A percentile compares a stretch with the other conserved stretches of the same genome.
Evolutionary conservation across 2,329 filamentous ascomycete genomes (phyloP).

Genomic region (Diaporthe aspalathi): DNA sequence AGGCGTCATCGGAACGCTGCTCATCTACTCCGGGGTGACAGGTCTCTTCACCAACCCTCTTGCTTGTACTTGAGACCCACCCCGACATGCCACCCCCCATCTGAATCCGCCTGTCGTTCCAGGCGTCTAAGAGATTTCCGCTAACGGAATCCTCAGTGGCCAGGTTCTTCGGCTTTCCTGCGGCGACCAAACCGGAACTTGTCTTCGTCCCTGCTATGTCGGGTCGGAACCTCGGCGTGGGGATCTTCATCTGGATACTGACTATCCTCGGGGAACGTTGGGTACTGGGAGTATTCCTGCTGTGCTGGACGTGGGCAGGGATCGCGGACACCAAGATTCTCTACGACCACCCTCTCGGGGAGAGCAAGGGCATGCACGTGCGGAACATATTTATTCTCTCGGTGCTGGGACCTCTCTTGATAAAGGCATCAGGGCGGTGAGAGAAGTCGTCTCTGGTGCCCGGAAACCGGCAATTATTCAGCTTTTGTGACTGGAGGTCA

Average conservation of each 20-base stretch:
- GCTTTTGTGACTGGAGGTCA: no score
- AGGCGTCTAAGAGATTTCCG: background rate
- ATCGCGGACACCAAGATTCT: conserved; percentile 8
- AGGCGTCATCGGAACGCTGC: background rate
- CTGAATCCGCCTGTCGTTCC: background rate
- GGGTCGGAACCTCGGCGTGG: background rate
- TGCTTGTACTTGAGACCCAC: background rate
- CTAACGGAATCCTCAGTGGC: background rate
- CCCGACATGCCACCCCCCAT: background rate
- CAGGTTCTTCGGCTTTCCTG: background rate
- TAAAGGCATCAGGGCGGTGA: background rate
- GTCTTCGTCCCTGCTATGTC: background rate
- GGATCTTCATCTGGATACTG: conserved; percentile 9
- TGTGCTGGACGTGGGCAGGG: conserved; percentile 9
- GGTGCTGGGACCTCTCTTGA: background rate
- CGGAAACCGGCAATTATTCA: no score
- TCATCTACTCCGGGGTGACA: conserved; percentile 3
- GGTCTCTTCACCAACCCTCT: conserved; percentile 1
- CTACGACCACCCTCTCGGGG: background rate
- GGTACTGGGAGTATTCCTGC: background rate
- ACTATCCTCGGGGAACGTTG: background rate
- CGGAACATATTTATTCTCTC: background rate
- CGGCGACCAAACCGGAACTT: background rate
- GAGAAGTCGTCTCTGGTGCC: no score
- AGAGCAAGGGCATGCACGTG: background rate